phyloP scores from a whole-genome alignment of 768 basidiomycete genomes.

The Asterophora lycoperdoides region DNA sequence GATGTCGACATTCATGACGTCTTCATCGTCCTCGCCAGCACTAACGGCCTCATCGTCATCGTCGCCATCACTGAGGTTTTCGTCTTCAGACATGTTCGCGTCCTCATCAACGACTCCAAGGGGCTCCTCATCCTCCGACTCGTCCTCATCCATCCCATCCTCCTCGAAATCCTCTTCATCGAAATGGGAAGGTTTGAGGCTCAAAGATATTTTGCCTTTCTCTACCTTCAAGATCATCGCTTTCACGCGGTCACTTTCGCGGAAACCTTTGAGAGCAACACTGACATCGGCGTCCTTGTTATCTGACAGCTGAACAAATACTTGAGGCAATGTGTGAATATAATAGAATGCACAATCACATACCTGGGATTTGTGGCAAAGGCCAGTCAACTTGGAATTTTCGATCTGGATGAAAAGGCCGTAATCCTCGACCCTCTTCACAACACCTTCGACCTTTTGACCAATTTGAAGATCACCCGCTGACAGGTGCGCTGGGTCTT shows the following conservation, averaged over 20 bases:
- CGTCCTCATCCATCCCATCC: conserved; percentile 26
- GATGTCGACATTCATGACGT: conserved; percentile 44
- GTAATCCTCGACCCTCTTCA: conserved; percentile 82
- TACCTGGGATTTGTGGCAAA: conserved; percentile 94
- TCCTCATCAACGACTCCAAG: conserved; percentile 30
- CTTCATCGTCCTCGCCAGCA: conserved; percentile 32
- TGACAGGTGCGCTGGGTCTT: conserved; percentile 36
- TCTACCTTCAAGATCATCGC: conserved; percentile 72
- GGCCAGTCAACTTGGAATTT: conserved; percentile 77
- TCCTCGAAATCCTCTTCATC: conserved; percentile 54
- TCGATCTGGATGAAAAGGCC: conserved; percentile 91
- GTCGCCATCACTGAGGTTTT: conserved; percentile 21
- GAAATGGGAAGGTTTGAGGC: conserved; percentile 89
- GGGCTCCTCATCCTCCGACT: conserved; percentile 16
- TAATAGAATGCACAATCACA: conserved; percentile 13
- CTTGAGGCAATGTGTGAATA: background rate
- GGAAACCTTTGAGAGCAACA: conserved; percentile 76
- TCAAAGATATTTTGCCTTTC: conserved; percentile 74
- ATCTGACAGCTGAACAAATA: conserved; percentile 68
- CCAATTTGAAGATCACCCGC: conserved; percentile 65
- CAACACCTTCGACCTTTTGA: conserved; percentile 72
- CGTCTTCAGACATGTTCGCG: conserved; percentile 20
- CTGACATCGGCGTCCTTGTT: conserved; percentile 76
- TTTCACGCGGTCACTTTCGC: conserved; percentile 83
- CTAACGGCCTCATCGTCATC: conserved; percentile 14